Evolutionary conservation across 1,284 basidiomycete genomes (phyloP).

Genomic region (Schizopora paradoxa): DNA sequence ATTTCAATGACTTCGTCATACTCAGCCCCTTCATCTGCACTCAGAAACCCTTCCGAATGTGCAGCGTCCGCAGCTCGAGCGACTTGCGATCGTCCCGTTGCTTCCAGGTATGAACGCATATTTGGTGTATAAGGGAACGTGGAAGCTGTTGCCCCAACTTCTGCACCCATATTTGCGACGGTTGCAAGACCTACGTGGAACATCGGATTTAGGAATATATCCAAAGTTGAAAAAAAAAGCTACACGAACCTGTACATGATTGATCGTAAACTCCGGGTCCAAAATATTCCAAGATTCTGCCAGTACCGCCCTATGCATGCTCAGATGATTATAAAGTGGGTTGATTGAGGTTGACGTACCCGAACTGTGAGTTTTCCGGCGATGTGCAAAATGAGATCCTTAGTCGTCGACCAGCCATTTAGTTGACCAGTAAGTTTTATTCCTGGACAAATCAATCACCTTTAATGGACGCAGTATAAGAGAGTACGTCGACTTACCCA

Average conservation of each 20-base stretch:
- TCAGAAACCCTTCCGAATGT: constrained; percentile 72
- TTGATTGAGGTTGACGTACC: constrained; percentile 39
- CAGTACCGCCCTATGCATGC: constrained; percentile 78
- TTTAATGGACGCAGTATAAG: background rate
- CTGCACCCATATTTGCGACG: constrained; percentile 98
- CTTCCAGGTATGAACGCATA: constrained; percentile 88
- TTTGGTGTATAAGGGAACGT: constrained; percentile 92
- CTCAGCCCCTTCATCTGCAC: constrained; percentile 85
- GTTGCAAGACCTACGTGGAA: constrained; percentile 93
- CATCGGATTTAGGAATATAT: constrained; percentile 6
- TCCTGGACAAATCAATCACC: constrained; percentile 34
- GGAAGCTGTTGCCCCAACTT: constrained; percentile 97
- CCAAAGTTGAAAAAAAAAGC: constrained; percentile 2
- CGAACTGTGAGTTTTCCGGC: constrained; percentile 93
- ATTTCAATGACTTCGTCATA: constrained; percentile 97
- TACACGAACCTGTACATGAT: constrained; percentile 77
- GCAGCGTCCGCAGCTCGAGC: constrained; percentile 85
- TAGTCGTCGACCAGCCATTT: constrained; percentile 91
- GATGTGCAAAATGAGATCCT: constrained; percentile 94
- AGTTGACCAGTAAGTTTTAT: constrained; percentile 88
- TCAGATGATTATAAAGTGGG: constrained; percentile 11
- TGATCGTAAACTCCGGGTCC: constrained; percentile 89
- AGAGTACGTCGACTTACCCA: constrained; percentile 46
- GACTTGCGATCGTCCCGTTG: constrained; percentile 86
- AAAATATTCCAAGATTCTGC: constrained; percentile 95